Evolutionary conservation across 1,284 basidiomycete species (phyloP).

Genomic region (Ustilago xerochloae): DNA sequence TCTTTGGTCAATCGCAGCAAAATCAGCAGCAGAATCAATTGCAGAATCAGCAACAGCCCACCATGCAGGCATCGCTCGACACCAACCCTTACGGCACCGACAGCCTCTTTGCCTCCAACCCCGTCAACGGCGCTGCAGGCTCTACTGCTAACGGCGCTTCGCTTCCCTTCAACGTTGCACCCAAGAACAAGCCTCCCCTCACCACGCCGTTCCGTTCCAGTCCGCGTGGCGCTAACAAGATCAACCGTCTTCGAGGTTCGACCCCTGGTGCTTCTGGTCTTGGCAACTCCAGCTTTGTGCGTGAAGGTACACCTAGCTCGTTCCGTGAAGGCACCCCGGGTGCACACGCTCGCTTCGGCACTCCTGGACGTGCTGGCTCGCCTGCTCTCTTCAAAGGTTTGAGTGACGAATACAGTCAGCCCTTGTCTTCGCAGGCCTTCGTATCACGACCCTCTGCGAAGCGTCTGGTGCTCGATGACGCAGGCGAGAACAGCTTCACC

Average conservation of each 20-base stretch:
- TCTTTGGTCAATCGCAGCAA: conserved; percentile 41
- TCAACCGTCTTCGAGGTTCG: conserved; percentile 63
- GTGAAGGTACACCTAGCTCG: conserved; percentile 54
- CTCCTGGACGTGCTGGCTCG: conserved; percentile 61
- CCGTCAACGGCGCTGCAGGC: conserved; percentile 50
- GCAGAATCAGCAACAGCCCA: conserved; percentile 68
- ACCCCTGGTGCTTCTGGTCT: conserved; percentile 57
- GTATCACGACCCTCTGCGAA: conserved; percentile 86
- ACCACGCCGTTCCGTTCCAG: conserved; percentile 71
- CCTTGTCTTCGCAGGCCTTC: conserved; percentile 72
- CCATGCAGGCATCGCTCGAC: conserved; percentile 73
- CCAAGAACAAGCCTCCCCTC: conserved; percentile 70
- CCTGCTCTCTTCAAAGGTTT: conserved; percentile 70
- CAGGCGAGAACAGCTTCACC: conserved; percentile 41
- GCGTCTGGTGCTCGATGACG: conserved; percentile 83
- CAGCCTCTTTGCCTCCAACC: conserved; percentile 70
- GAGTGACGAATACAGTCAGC: conserved; percentile 71
- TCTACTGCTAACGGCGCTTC: conserved; percentile 49
- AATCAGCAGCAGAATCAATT: conserved; percentile 52
- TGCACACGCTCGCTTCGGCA: conserved; percentile 37
- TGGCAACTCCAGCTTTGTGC: conserved; percentile 40
- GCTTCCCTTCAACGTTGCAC: conserved; percentile 67
- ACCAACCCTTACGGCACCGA: conserved; percentile 87
- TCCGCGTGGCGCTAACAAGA: conserved; percentile 58
- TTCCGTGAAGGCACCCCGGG: conserved; percentile 65